phyloP scores from a whole-genome alignment of 345 rosid species.

The Gossypium rotundifolium region DNA sequence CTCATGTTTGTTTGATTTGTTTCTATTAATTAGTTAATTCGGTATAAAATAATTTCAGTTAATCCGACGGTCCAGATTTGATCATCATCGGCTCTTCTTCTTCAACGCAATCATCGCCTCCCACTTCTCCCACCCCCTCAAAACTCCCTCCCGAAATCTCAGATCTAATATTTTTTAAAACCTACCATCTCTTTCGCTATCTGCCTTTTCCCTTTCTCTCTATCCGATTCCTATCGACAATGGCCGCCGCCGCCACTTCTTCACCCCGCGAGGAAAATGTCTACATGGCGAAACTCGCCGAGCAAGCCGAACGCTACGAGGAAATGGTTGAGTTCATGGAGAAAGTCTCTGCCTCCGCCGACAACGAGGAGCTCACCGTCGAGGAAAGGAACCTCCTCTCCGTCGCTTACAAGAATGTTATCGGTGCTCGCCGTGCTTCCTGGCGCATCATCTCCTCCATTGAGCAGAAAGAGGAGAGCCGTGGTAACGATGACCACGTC shows the following conservation, averaged over 20 bases:
- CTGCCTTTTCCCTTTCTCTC: conserved; percentile 10
- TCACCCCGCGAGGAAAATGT: conserved; percentile 71
- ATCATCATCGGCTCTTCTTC: conserved; percentile 16
- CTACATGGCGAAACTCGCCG: conserved; percentile 93
- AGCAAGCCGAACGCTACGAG: conserved; percentile 93
- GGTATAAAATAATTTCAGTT: too few relatives aligned
- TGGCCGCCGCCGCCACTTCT: conserved; percentile 36
- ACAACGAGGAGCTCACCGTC: conserved; percentile 62
- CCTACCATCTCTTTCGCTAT: background rate
- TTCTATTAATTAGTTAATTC: too few relatives aligned
- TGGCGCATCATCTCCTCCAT: conserved; percentile 90
- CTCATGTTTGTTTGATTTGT: too few relatives aligned
- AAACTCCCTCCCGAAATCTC: background rate
- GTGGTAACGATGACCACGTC: conserved; percentile 89
- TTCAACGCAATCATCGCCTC: conserved; percentile 54
- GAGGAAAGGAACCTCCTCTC: conserved; percentile 95
- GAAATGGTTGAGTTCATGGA: conserved; percentile 97
- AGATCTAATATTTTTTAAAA: conserved; percentile 11
- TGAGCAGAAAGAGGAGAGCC: conserved; percentile 88
- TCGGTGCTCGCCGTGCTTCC: conserved; percentile 89
- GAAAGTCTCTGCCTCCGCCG: conserved; percentile 55
- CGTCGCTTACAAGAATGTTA: conserved; percentile 94
- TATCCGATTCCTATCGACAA: conserved; percentile 17
- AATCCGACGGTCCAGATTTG: conserved; percentile 50
- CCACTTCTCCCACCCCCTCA: conserved; percentile 14